A percentile compares a stretch with the other conserved stretches of the same genome.
phyloP scores from a whole-genome alignment of 176 grass and related monocot genomes.

The Eleusine coracana region DNA sequence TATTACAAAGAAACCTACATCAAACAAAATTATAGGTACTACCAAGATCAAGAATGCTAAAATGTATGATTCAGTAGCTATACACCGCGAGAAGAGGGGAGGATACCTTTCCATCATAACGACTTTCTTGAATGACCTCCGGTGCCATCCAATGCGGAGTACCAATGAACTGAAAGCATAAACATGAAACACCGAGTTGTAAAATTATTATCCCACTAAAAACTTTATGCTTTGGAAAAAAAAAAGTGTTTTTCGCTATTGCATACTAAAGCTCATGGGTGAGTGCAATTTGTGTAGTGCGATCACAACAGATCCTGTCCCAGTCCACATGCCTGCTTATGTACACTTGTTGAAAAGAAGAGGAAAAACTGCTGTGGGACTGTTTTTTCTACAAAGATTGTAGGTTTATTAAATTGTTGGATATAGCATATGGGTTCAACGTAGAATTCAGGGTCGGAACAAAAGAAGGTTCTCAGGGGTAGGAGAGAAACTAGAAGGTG shows the following conservation, averaged over 20 bases:
- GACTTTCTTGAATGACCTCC: constrained; percentile 99
- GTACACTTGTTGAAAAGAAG: not conserved
- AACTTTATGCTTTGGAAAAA: constrained; percentile 10
- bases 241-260: not conserved
- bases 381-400: too few species aligned
- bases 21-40: not conserved
- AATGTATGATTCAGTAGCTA: constrained; percentile 20
- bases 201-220: constrained; percentile 24
- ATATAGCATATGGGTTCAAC: not conserved
- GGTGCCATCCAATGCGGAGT: constrained; percentile 99
- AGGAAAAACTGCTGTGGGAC: not conserved
- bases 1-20: not conserved
- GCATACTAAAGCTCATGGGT: not conserved
- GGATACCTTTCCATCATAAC: constrained; percentile 98
- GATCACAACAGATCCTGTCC: not conserved
- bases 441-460: not conserved
- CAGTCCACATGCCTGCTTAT: not conserved
- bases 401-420: not conserved
- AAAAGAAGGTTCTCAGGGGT: not conserved
- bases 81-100: not conserved
- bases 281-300: not conserved
- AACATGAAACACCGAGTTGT: constrained; percentile 35
- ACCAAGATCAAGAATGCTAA: constrained; percentile 27
- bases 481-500: not conserved
- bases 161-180: constrained; percentile 89